Evolutionary conservation across 305 asterid genomes (phyloP).

Genomic region (Plantago coronopus): DNA sequence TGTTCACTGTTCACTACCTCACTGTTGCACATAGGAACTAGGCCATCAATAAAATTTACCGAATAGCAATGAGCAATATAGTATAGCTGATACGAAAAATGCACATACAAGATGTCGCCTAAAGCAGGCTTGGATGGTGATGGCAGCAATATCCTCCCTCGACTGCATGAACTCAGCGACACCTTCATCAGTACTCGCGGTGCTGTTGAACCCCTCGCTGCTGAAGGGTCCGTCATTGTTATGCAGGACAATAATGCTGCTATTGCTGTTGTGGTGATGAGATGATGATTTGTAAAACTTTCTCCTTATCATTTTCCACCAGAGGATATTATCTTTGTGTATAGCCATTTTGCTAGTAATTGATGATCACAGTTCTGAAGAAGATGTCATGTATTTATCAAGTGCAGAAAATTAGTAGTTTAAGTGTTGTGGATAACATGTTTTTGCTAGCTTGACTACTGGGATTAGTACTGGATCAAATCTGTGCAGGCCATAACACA

Average conservation of each 20-base stretch:
- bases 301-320: conserved; percentile 26
- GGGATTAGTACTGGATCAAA: not conserved
- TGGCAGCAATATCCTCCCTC: conserved; percentile 36
- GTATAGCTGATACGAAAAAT: not conserved
- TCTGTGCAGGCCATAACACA: not conserved
- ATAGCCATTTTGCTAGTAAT: conserved; percentile 3
- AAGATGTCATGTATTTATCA: not conserved
- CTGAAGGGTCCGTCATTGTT: conserved; percentile 31
- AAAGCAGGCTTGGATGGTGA: conserved; percentile 35
- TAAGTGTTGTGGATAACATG: not conserved
- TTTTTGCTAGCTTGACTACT: not conserved
- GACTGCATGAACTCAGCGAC: conserved; percentile 21
- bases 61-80: no score
- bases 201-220: conserved; percentile 25
- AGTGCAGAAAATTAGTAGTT: not conserved
- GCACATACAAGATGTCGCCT: conserved; percentile 38
- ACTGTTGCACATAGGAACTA: no score
- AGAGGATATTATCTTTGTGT: conserved; percentile 19
- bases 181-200: not conserved
- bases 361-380: no score
- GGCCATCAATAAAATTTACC: no score
- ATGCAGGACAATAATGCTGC: conserved; percentile 24
- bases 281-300: conserved; percentile 25
- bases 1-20: no score
- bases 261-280: conserved; percentile 11